Evolutionary conservation across 805 yeast genomes (phyloP).

Genomic region (Candida adriatica): DNA sequence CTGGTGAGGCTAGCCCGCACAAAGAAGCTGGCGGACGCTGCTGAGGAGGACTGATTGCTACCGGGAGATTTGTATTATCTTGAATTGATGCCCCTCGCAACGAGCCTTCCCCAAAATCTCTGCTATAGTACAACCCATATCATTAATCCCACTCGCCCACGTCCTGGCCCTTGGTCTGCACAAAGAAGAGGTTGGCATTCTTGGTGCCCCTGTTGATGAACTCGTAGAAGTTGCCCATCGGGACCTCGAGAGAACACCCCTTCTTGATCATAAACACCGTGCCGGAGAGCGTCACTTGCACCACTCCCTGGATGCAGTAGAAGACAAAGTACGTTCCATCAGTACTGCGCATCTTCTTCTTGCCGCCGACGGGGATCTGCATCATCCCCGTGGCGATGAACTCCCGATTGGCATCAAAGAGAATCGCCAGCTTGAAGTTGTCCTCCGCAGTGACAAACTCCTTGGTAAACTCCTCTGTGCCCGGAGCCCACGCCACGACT

Average conservation of each 20-base stretch:
- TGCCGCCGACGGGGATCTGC: slow-evolving; percentile 54
- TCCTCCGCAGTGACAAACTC: slow-evolving; percentile 36
- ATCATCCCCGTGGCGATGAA: slow-evolving; percentile 70
- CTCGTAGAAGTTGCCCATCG: slow-evolving; percentile 68
- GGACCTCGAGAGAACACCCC: slow-evolving; percentile 80
- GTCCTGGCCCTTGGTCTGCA: slow-evolving; percentile 43
- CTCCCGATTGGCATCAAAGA: slow-evolving; percentile 57
- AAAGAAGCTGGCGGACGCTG: slow-evolving; percentile 44
- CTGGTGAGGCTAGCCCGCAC: slow-evolving; percentile 66
- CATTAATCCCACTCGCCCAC: slow-evolving; percentile 20
- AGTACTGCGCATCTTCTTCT: slow-evolving; percentile 53
- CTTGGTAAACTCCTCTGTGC: slow-evolving; percentile 40
- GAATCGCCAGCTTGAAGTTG: slow-evolving; percentile 52
- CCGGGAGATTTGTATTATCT: no score
- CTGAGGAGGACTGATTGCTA: slow-evolving; percentile 24
- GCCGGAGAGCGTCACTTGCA: slow-evolving; percentile 60
- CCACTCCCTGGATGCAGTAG: slow-evolving; percentile 62
- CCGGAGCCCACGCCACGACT: slow-evolving; percentile 61
- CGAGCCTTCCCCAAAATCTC: no score
- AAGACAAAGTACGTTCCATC: slow-evolving; percentile 63
- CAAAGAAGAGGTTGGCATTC: slow-evolving; percentile 64
- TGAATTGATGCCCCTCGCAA: no score
- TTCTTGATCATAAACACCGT: slow-evolving; percentile 51
- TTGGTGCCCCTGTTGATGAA: slow-evolving; percentile 54
- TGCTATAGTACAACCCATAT: no score